Evolutionary conservation across 495 filamentous ascomycete genomes (phyloP), one percentile per base, ranked within the genome.

Genomic region (Neurospora sp.): DNA sequence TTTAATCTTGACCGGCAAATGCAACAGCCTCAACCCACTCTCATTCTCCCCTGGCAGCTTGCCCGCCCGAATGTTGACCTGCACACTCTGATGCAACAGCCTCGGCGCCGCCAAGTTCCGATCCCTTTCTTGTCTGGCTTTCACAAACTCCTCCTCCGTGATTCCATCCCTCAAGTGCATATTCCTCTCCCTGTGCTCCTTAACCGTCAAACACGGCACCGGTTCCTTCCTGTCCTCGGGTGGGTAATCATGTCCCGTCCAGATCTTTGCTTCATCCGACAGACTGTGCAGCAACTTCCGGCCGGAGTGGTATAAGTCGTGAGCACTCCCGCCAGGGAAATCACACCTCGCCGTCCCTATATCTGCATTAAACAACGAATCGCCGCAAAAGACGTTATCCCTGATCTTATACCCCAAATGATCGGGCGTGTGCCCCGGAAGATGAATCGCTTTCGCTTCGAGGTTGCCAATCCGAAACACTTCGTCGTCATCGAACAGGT

Each of bases 391-490:
- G 7, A 89, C 79, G 72, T 90, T 89, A 10, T 16, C 1, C 5
- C 27, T 14, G 6, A 90, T 84, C 37, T 75, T 74, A 72, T 90
- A 91, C 0, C 89, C 89, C 9, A 90, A 39, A 74, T 90, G 89
- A 74, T 90, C 89, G 0, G 88, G 88, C 0, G 89, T 90, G 74
- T 90, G 89, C 0, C 88, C 88, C 0, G 89, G 88, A 0, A 90
- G 79, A 78, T 90, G 87, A 0, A 89, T 74, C 1, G 83, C 86
- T 12, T 74, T 82, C 2, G 78, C 87, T 4, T 72, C 73, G 3
- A 90, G 12, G 0, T 73, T 71, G 0, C 88, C 87, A 53, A 90
- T 80, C 3, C 65, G 8, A 68, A 90, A 90, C 0, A 59, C 69
- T 69, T 88, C 86, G 42, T 87, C 84, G 70, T 90, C 87, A 1